Base-by-base conservation (phyloP, 1,284 basidiomycete species). In the Xanthoconium separans region DNA sequence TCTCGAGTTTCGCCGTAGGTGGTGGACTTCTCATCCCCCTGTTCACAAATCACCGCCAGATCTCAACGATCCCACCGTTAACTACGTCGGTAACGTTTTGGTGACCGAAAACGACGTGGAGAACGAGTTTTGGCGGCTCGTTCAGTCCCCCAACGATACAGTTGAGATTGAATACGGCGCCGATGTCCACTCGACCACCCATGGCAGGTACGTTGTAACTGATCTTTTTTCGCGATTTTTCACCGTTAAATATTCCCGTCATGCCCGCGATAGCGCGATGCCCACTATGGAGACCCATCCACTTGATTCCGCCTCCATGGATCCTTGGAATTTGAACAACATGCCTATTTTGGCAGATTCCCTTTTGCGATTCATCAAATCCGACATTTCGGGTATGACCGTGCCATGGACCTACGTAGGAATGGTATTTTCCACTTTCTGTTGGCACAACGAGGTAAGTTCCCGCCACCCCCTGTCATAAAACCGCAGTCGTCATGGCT, bases 361-460 rank as follows among this genome's bases (percentile, higher is more conserved):
- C 50, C 81, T 95, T 41, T 78, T 93, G 45, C 83, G 89, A 20
- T 99, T 91, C 74, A 98, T 99, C 77, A 97, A 98, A 74, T 95
- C 93, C 6, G 96, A 99, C 72, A 98, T 99, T 55, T 98, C 95
- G 51, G 97, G 97, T 18, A 99, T 99, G 97, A 99, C 97, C 0
- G 94, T 98, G 5, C 97, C 97, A 8, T 99, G 97, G 97, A 97
- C 95, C 51, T 99, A 99, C 72, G 94, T 99, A 55, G 97, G 97
- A 47, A 99, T 99, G 96, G 82, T 95, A 44, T 98, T 99, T 72
- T 98, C 95, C 11, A 96, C 97, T 2, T 99, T 99, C 73, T 98
- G 96, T 72, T 99, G 97, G 97, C 97, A 99, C 75, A 99, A 99
- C 70, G 97, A 99, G 83, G 89, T 89, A 65, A 50, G 76, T 65